Percentiles rank a stretch among this genome's conserved stretches.
These are phyloP conservation scores for Linnemannia elongata DNA, from an alignment of 192 early-diverging fungal genomes.

Conservation along the genomic window DNA sequence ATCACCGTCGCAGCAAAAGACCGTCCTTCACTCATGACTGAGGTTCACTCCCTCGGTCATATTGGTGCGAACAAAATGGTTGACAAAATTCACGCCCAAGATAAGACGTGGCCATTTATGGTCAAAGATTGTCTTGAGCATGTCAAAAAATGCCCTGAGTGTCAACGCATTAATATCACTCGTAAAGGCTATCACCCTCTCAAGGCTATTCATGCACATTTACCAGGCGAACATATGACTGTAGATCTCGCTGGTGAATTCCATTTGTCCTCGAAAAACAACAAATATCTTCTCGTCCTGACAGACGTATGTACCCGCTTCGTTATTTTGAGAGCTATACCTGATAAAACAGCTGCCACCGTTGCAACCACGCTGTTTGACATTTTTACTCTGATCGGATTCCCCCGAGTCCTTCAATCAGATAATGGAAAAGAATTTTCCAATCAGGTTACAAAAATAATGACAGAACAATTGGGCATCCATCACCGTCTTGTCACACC, in stretches of 20 bases:
- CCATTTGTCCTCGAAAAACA: background rate
- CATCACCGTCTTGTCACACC: no score
- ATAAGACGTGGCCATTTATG: slow-evolving; percentile 33
- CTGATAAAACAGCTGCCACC: slow-evolving; percentile 14
- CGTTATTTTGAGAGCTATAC: slow-evolving; percentile 19
- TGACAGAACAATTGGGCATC: no score
- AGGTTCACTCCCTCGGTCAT: slow-evolving; percentile 29
- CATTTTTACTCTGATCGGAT: no score
- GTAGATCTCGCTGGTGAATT: slow-evolving; percentile 40
- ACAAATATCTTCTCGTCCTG: slow-evolving; percentile 21
- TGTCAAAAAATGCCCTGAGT: slow-evolving; percentile 25
- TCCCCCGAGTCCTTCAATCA: no score
- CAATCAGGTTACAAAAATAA: no score
- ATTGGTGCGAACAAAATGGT: slow-evolving; percentile 29
- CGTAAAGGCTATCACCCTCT: slow-evolving; percentile 42
- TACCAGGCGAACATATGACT: slow-evolving; percentile 32
- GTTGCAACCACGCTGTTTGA: slow-evolving; percentile 12
- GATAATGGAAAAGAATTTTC: no score
- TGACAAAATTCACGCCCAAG: slow-evolving; percentile 16
- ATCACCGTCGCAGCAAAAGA: background rate
- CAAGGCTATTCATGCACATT: slow-evolving; percentile 11
- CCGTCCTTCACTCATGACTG: background rate
- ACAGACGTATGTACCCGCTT: slow-evolving; percentile 42
- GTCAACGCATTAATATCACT: slow-evolving; percentile 40
- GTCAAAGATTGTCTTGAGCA: slow-evolving; percentile 22